Base-by-base conservation (phyloP, 2,329 filamentous ascomycete species). In the Pyrenophora seminiperda region DNA sequence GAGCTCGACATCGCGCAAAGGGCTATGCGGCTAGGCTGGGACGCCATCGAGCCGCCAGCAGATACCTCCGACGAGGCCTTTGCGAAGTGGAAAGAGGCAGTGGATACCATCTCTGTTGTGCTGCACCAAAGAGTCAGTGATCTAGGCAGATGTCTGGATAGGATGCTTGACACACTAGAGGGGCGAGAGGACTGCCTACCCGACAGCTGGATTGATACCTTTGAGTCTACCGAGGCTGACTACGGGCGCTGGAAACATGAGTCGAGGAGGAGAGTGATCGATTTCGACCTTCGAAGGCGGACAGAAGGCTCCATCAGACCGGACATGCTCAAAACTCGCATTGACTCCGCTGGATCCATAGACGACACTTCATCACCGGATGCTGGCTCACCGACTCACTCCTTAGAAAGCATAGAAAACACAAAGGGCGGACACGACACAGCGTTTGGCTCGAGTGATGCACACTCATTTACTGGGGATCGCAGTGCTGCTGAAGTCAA, bases 151-250 rank as follows among this genome's bases (percentile, higher is more conserved):
- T 81, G 85, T 31, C 79, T 97, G 54, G 94, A 99, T 70, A 83
- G 81, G 41, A 91, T 97, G 82, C 81, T 99, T 11, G 92, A 99
- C 72, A 81, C 84, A 24, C 79, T 97, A 2, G 94, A 97, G 72
- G 92, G 91, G 1, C 81, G 86, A 46, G 81, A 88, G 34, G 94
- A 99, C 65, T 90, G 88, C 0, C 77, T 99, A 7, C 94, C 94
- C 0, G 89, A 95, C 32, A 71, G 77, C 20, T 99, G 93, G 94
- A 84, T 97, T 47, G 90, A 96, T 62, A 82, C 86, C 4, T 87
- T 97, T 75, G 94, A 97, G 70, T 74, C 76, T 0, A 78, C 95
- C 4, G 94, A 99, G 71, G 78, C 81, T 9, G 83, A 86, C 22
- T 96, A 93, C 72, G 83, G 85, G 6, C 82, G 86, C 18, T 99